Conservation (phyloP, 441 rosid species). For the Populus hybrid region DNA sequence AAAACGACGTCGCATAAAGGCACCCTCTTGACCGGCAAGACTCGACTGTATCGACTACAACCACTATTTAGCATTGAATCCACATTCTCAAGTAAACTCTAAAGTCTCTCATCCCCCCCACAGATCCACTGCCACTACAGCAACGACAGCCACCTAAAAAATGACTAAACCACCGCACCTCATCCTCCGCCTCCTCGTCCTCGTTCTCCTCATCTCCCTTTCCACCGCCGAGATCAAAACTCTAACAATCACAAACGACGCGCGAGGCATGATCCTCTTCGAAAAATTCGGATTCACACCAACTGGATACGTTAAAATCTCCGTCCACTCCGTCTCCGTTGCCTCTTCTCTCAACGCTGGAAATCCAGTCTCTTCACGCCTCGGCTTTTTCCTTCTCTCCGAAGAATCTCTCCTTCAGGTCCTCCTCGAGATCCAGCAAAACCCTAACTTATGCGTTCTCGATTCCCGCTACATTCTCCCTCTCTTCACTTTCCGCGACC, state of each 20-base stretch:
- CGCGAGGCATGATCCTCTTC: slow-evolving; percentile 88
- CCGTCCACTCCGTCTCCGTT: slow-evolving; percentile 69
- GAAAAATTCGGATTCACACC: slow-evolving; percentile 96
- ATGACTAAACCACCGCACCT: slow-evolving; percentile 43
- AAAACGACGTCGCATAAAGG: not conserved
- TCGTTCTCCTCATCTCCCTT: slow-evolving; percentile 29
- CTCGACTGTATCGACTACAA: not conserved
- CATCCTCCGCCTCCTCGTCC: slow-evolving; percentile 29
- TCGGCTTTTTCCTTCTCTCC: slow-evolving; percentile 94
- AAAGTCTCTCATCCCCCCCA: not conserved
- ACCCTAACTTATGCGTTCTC: slow-evolving; percentile 80
- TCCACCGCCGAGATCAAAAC: slow-evolving; percentile 84
- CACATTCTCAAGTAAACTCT: not conserved
- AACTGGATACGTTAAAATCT: slow-evolving; percentile 62
- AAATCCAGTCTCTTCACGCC: slow-evolving; percentile 58
- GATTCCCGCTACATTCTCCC: slow-evolving; percentile 54
- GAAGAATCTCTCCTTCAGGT: slow-evolving; percentile 89
- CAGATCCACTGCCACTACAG: not conserved
- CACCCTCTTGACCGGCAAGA: not conserved
- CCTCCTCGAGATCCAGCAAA: slow-evolving; percentile 77
- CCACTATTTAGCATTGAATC: not conserved
- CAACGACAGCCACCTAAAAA: not conserved
- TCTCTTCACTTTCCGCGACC: slow-evolving; percentile 82
- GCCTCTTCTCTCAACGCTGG: slow-evolving; percentile 40
- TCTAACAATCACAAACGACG: slow-evolving; percentile 56